Conservation (phyloP, 2,329 filamentous ascomycete species). For the Fusarium pininemorale region DNA sequence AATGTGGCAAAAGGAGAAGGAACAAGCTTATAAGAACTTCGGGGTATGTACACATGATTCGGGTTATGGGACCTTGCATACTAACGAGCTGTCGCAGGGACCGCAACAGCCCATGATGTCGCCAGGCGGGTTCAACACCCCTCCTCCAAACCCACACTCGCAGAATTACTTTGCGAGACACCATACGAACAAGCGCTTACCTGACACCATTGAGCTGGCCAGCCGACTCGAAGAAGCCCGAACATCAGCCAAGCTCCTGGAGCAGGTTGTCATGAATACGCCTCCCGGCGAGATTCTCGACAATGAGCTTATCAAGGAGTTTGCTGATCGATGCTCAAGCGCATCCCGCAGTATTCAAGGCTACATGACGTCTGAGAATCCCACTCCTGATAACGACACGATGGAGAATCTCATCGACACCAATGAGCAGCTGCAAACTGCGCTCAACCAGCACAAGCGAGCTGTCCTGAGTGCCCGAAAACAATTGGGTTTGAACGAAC, state of each 20-base stretch:
- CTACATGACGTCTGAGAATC: conserved; percentile 84
- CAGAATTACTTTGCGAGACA: conserved; percentile 68
- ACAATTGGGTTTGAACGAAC: conserved; percentile 54
- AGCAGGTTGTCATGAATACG: conserved; percentile 89
- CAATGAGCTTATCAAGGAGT: conserved; percentile 94
- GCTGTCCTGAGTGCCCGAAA: conserved; percentile 74
- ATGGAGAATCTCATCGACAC: conserved; percentile 94
- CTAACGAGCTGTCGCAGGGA: conserved; percentile 36
- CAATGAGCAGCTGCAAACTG: conserved; percentile 87
- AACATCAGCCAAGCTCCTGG: conserved; percentile 90
- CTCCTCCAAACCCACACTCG: conserved; percentile 49
- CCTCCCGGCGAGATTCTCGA: conserved; percentile 76
- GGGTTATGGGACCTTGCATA: not conserved
- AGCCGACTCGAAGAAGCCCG: conserved; percentile 88
- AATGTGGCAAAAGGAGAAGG: conserved; percentile 93
- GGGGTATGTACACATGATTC: conserved; percentile 53
- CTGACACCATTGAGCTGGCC: conserved; percentile 78
- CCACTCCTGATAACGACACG: conserved; percentile 88
- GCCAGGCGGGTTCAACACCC: conserved; percentile 9
- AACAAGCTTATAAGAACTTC: conserved; percentile 63
- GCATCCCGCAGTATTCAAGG: conserved; percentile 84
- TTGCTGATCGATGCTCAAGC: conserved; percentile 83
- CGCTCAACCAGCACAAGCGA: conserved; percentile 85
- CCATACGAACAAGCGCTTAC: conserved; percentile 62
- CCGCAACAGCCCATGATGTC: conserved; percentile 23